A percentile compares a stretch with the other conserved stretches of the same genome.
Evolutionary conservation across 441 rosid genomes (phyloP).

Genomic region (Eutrema salsugineum): DNA sequence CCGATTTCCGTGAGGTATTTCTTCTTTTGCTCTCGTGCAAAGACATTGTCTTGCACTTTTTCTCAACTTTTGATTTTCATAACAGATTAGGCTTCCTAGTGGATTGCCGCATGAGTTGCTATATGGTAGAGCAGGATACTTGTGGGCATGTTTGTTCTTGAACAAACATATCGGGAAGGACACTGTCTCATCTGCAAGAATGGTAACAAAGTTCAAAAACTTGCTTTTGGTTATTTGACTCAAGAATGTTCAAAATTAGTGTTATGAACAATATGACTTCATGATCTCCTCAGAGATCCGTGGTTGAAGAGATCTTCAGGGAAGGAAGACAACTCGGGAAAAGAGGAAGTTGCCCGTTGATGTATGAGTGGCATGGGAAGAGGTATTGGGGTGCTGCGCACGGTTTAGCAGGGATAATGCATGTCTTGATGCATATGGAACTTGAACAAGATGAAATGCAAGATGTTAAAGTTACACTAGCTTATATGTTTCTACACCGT

Average conservation of each 20-base stretch:
- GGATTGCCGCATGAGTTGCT: conserved; percentile 49
- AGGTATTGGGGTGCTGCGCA: conserved; percentile 73
- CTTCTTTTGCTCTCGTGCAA: background rate
- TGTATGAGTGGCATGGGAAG: conserved; percentile 63
- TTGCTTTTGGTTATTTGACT: background rate
- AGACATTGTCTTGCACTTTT: background rate
- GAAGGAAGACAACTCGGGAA: conserved; percentile 41
- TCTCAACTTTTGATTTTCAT: background rate
- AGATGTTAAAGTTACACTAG: conserved; percentile 50
- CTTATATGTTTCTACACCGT: conserved; percentile 44
- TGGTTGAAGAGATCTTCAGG: conserved; percentile 45
- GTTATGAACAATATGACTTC: background rate
- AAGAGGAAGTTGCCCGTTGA: conserved; percentile 46
- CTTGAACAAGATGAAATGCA: conserved; percentile 48
- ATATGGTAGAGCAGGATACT: conserved; percentile 57
- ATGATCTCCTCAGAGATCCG: conserved; percentile 30
- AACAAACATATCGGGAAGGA: conserved; percentile 45
- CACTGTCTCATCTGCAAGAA: conserved; percentile 32
- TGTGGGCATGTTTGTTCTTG: conserved; percentile 63
- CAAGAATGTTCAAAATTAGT: background rate
- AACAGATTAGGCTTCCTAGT: conserved; percentile 49
- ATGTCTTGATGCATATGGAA: conserved; percentile 54
- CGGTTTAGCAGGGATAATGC: conserved; percentile 62
- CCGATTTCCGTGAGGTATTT: conserved; percentile 41
- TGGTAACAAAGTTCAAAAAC: conserved; percentile 24